Evolutionary conservation across 192 early-diverging fungal genomes (phyloP).

Genomic region (Coemansia sp.): DNA sequence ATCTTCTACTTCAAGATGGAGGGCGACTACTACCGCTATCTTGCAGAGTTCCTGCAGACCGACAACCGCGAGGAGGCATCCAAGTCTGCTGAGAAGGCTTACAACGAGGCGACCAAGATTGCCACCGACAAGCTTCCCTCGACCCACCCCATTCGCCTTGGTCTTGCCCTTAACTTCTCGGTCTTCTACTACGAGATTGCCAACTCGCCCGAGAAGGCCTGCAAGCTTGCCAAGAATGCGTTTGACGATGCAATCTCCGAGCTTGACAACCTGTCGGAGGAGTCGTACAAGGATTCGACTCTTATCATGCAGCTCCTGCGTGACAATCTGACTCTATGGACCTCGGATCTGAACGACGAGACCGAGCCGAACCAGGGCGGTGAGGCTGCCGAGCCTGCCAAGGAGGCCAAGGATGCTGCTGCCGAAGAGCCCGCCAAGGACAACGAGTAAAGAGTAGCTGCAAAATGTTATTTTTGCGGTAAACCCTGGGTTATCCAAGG

Average conservation of each 20-base stretch:
- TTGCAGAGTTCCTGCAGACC: constrained; percentile 93
- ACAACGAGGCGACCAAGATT: constrained; percentile 94
- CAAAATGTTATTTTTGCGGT: neutral
- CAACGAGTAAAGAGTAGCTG: constrained; percentile 25
- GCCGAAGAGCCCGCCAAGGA: constrained; percentile 20
- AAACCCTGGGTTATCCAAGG: neutral
- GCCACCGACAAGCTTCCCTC: constrained; percentile 92
- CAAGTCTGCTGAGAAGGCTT: constrained; percentile 84
- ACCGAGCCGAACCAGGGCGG: constrained; percentile 25
- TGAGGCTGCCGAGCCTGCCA: constrained; percentile 24
- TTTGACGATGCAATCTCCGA: constrained; percentile 99
- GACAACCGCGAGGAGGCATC: constrained; percentile 84
- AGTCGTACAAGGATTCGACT: constrained; percentile 99
- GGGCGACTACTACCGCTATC: constrained; percentile 99
- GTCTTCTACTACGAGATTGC: constrained; percentile 99
- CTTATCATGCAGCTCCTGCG: constrained; percentile 99
- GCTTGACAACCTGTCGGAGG: constrained; percentile 97
- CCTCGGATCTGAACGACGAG: constrained; percentile 77
- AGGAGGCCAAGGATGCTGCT: constrained; percentile 29
- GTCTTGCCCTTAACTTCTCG: constrained; percentile 97
- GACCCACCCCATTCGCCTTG: constrained; percentile 98
- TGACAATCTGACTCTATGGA: constrained; percentile 99
- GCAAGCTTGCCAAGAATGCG: constrained; percentile 82
- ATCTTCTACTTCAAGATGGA: constrained; percentile 99
- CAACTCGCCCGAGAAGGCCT: constrained; percentile 96